These are phyloP conservation scores for Elsinoe fawcettii DNA, from an alignment of 2,329 filamentous ascomycete species.

Conservation along the genomic window DNA sequence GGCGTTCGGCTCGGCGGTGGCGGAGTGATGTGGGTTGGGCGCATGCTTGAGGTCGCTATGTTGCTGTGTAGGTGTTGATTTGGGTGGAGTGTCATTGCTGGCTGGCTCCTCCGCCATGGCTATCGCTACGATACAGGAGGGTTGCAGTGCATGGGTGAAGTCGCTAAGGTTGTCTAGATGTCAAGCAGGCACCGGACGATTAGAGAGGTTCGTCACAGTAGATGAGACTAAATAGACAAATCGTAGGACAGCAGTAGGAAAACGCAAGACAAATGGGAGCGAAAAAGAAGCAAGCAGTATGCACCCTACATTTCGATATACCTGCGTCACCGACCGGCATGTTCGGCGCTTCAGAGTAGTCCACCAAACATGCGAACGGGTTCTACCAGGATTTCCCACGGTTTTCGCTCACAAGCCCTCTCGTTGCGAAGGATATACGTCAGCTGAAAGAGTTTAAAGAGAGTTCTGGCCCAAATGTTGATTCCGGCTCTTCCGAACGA, in stretches of 20 bases:
- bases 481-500: constrained; percentile 1
- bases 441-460: not conserved
- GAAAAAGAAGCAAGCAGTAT: not conserved
- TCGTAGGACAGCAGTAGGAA: not conserved
- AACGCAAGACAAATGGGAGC: not conserved
- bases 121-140: not conserved
- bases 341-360: not conserved
- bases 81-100: not conserved
- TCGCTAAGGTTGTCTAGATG: not conserved
- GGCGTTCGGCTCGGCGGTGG: no score
- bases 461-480: not conserved
- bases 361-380: not conserved
- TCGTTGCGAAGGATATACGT: constrained; percentile 1
- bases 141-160: not conserved
- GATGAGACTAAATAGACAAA: not conserved
- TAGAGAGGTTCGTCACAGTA: not conserved
- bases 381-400: not conserved
- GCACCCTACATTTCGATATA: constrained; percentile 4
- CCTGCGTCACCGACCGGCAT: not conserved
- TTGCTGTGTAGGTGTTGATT: not conserved
- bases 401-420: not conserved
- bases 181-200: not conserved
- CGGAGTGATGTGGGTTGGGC: not conserved
- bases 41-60: not conserved
- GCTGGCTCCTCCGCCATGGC: not conserved